Base-by-base conservation (phyloP, 2,329 filamentous ascomycete species). In the Sclerotinia borealis region DNA sequence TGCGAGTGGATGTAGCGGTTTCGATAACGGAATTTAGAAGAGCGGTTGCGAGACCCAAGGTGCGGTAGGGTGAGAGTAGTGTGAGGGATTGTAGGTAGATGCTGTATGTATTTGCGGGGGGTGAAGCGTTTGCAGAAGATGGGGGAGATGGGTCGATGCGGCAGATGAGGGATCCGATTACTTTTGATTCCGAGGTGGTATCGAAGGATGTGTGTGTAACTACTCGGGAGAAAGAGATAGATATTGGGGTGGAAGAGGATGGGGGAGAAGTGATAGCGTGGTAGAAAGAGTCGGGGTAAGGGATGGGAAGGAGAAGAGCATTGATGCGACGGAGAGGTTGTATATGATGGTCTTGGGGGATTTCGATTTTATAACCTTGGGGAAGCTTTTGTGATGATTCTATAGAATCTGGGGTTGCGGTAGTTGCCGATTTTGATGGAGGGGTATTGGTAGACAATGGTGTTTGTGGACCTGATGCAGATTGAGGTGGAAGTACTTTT, bases 21-120 rank as follows among this genome's bases (percentile, higher is more conserved):
- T 37, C 29, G 19, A 75, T 70, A 5, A 75, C 67, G 19, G 68
- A 65, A 9, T 71, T 80, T 19, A 89, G 75, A 0, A 85, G 79
- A 29, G 82, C 80, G n/a, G 79, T 77, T 15, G 83, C 83, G 15
- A 89, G 78, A 0, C 86, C 86, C 43, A 86, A 77, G 3, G 77
- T 76, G 29, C 86, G 81, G 74, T 87, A 89, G 0, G 86, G 86
- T 9, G 85, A 83, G 15, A 88, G 80, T 2, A 89, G 78, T 47
- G 81, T 81, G 1, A 89, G 79, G 5, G 84, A 86, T 71, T 87
- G 86, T 68, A 89, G 83, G 75, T 89, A 89, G 8, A 89, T 77
- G 65, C 79, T 80, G 65, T 82, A 77, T 63, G 75, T 69, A n/a
- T 62, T 58, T 15, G 68, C 41, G 4, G 66, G 68, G 11, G 66